Evolutionary conservation across 257 asterid species (phyloP), one percentile per base, ranked within the genome.

Genomic region (Petunia axillaris): DNA sequence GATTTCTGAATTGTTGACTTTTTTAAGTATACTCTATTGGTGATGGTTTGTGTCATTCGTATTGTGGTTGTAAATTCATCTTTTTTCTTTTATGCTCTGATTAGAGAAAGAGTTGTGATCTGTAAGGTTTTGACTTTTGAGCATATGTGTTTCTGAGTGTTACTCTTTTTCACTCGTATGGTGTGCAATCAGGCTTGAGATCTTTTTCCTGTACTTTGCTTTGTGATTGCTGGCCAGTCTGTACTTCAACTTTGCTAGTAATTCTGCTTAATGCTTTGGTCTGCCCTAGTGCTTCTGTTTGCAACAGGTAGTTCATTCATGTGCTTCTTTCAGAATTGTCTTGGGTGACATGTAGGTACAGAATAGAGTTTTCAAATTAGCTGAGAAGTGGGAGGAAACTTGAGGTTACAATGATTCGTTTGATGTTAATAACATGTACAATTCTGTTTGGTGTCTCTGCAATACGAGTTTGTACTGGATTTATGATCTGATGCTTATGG

Each of bases 381-480:
- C 76, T 70, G 58, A 68, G 58, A 2, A 3, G 46, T n/a, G 8
- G 76, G 76, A 70, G 41, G 58, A 46, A 16, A 16, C 58, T 70
- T 68, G 76, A 70, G 58, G 76, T 16, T 68, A 8, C n/a, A 2
- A 9, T 16, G 58, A 25, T 44, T 4, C 7, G 8, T 70, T 8
- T 70, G 58, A 8, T 44, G 58, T 70, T 68, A 68, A 16, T 68
- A 68, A 4, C 44, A 57, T 44, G 8, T 16, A 4, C 16, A 44
- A 53, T 2, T 44, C 41, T 46, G 16, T 70, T 46, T 16, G 41
- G 10, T 3, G 7, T 25, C 25, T 25, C 53, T 66, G 75, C 54
- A 15, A 6, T 66, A 41, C 53, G 7, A 40, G 8, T 41, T 70
- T 70, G 58, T 5, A 70, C 40, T 70, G 16, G 25, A 70, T 70